phyloP scores from a whole-genome alignment of 768 basidiomycete genomes.

The Mycena capillaripes region DNA sequence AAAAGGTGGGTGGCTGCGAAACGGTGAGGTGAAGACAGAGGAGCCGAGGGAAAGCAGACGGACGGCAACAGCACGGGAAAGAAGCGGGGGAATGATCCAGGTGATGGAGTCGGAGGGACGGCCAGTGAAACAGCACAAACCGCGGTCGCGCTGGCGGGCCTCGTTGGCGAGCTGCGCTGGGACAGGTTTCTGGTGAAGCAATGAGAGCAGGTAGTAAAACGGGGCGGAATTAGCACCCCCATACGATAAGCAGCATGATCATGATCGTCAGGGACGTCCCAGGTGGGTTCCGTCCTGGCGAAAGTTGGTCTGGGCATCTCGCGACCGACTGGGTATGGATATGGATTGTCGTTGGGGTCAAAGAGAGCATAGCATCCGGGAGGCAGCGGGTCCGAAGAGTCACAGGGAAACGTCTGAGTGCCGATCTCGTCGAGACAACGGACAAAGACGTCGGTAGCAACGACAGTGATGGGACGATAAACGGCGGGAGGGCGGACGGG shows the following conservation, averaged over 20 bases:
- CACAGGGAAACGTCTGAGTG: neutral
- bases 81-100: constrained; percentile 23
- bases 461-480: constrained; percentile 3
- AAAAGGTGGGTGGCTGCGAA: constrained; percentile 11
- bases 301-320: neutral
- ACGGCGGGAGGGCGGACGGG: constrained; percentile 6
- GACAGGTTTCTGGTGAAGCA: neutral
- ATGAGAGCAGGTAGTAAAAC: neutral
- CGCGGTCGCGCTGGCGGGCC: constrained; percentile 9
- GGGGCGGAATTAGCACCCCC: neutral
- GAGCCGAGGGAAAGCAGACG: neutral
- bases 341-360: neutral
- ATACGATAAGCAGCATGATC: neutral
- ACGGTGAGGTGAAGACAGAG: neutral
- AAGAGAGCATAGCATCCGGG: constrained; percentile 17
- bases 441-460: neutral
- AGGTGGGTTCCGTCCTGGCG: neutral
- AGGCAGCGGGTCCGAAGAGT: neutral
- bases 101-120: constrained; percentile 15
- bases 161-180: too few relatives aligned
- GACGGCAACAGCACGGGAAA: neutral
- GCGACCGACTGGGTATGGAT: neutral
- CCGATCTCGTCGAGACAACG: neutral
- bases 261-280: constrained; percentile 9
- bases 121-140: constrained; percentile 24